These are phyloP conservation scores for Pseudohalonectria lignicola DNA, from an alignment of 2,329 filamentous ascomycete species.

Conservation along the genomic window DNA sequence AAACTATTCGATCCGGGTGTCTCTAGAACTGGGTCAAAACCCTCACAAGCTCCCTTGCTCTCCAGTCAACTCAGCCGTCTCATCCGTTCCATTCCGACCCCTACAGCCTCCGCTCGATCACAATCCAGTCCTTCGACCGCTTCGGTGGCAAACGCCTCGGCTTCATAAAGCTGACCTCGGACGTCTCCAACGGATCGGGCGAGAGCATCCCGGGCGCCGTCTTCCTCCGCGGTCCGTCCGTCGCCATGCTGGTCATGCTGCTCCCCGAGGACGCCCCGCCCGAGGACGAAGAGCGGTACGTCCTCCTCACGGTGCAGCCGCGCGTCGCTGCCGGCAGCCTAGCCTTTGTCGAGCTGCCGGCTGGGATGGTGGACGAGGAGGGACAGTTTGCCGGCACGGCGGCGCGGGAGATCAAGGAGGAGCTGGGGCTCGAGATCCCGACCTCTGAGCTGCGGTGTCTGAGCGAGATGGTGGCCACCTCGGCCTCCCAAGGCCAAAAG, in stretches of 20 bases:
- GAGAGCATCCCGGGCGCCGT: slow-evolving; percentile 41
- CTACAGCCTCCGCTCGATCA: slow-evolving; percentile 38
- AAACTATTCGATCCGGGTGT: neutral
- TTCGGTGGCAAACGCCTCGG: slow-evolving; percentile 37
- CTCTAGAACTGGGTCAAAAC: slow-evolving; percentile 36
- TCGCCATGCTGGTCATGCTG: slow-evolving; percentile 48
- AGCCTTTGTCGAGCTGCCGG: slow-evolving; percentile 46
- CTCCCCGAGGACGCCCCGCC: slow-evolving; percentile 34
- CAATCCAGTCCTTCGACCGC: slow-evolving; percentile 40
- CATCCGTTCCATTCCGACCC: slow-evolving; percentile 44
- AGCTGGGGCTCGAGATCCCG: slow-evolving; percentile 42
- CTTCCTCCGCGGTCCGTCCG: slow-evolving; percentile 48
- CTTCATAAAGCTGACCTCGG: slow-evolving; percentile 44
- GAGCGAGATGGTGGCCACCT: slow-evolving; percentile 30
- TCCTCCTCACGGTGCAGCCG: slow-evolving; percentile 48
- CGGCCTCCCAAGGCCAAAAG: slow-evolving; percentile 10
- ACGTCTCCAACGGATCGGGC: slow-evolving; percentile 32
- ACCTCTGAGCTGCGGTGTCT: slow-evolving; percentile 35
- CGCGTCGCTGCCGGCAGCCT: slow-evolving; percentile 44
- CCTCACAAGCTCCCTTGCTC: slow-evolving; percentile 31
- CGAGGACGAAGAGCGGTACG: slow-evolving; percentile 37
- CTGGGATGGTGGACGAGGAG: slow-evolving; percentile 50
- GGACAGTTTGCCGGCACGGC: slow-evolving; percentile 45
- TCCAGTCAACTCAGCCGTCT: slow-evolving; percentile 24
- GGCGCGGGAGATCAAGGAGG: slow-evolving; percentile 50